phyloP scores from a whole-genome alignment of 2,329 filamentous ascomycete genomes.

The Alternaria solani region DNA sequence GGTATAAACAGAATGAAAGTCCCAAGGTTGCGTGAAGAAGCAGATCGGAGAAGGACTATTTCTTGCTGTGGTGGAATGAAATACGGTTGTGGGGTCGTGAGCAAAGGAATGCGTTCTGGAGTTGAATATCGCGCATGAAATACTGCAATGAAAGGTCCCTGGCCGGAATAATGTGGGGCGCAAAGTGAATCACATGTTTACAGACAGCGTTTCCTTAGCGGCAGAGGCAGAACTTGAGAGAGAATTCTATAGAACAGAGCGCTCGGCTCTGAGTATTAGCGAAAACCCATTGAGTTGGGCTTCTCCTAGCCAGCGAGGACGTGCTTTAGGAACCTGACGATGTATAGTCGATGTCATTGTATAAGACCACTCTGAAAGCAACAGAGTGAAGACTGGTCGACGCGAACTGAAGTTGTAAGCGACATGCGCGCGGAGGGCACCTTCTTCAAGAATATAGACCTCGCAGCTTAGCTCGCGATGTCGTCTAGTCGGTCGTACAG shows the following conservation, averaged over 20 bases:
- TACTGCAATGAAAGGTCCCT: neutral
- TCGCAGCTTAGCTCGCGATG: neutral
- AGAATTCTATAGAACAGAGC: neutral
- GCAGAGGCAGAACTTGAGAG: neutral
- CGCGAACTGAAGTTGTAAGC: neutral
- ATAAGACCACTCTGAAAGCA: neutral
- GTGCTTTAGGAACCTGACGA: neutral
- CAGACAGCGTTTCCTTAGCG: neutral
- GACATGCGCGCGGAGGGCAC: neutral
- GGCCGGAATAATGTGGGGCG: neutral
- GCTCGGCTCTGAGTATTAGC: neutral
- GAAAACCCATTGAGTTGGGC: neutral
- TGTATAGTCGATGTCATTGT: neutral
- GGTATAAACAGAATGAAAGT: neutral
- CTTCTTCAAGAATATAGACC: neutral
- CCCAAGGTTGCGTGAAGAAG: neutral
- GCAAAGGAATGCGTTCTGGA: neutral
- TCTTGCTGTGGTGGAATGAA: neutral
- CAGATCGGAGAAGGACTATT: neutral
- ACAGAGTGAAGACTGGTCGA: neutral
- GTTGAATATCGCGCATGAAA: neutral
- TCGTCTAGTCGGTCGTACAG: neutral
- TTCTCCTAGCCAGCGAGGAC: neutral
- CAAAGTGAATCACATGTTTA: slow-evolving; percentile 1
- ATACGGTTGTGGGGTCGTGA: neutral